Conservation (phyloP, 805 yeast species). For the Candida peoriensis region DNA sequence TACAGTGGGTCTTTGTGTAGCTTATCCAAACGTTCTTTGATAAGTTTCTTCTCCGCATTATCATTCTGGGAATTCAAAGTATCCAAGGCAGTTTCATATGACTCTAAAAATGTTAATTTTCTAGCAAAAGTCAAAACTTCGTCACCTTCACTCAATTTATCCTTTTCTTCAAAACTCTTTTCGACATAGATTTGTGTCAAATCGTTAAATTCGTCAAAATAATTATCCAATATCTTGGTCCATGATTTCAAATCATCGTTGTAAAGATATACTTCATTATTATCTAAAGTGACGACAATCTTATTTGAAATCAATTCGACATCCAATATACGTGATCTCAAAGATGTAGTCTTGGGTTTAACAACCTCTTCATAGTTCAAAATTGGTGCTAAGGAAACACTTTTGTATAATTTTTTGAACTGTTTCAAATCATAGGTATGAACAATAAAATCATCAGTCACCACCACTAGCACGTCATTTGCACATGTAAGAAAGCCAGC, state of each 20-base stretch:
- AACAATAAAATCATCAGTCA: conserved; percentile 47
- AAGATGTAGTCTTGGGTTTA: conserved; percentile 18
- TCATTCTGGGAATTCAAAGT: conserved; percentile 1
- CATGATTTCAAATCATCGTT: conserved; percentile 40
- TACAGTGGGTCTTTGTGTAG: conserved; percentile 2
- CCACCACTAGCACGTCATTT: conserved; percentile 32
- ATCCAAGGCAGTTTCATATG: conserved; percentile 9
- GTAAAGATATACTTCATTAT: conserved; percentile 36
- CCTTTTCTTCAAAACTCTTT: conserved; percentile 7
- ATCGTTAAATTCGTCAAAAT: conserved; percentile 9
- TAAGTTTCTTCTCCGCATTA: no score
- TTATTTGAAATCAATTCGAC: conserved; percentile 37
- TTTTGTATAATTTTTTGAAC: conserved; percentile 31
- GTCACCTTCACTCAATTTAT: background rate
- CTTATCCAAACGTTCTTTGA: no score
- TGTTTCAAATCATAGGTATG: conserved; percentile 44
- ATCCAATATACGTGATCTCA: conserved; percentile 20
- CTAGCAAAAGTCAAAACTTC: conserved; percentile 6
- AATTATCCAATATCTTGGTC: conserved; percentile 40
- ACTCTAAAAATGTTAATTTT: conserved; percentile 16
- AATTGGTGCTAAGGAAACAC: conserved; percentile 49
- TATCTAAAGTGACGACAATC: conserved; percentile 34
- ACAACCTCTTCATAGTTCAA: conserved; percentile 33
- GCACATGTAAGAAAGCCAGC: conserved; percentile 34
- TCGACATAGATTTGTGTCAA: conserved; percentile 18